Conservation (phyloP, 2,329 filamentous ascomycete species). For the Colletotrichum scovillei region DNA sequence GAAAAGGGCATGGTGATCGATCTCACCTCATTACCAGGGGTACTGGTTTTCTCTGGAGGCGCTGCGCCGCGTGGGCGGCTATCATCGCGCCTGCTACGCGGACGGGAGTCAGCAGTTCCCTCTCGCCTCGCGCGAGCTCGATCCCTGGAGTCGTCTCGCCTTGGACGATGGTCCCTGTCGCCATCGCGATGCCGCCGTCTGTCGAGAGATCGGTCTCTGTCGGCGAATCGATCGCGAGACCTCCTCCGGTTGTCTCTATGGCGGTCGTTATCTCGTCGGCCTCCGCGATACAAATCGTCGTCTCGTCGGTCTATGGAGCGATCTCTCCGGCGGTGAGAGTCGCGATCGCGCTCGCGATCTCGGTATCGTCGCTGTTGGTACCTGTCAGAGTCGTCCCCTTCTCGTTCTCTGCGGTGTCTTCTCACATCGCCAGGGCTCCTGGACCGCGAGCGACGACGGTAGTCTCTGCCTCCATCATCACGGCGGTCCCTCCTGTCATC, state of each 20-base stretch:
- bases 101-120: slow-evolving; percentile 77
- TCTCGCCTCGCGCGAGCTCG: slow-evolving; percentile 72
- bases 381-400: slow-evolving; percentile 52
- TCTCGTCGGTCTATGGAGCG: slow-evolving; percentile 76
- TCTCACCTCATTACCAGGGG: slow-evolving; percentile 68
- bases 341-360: slow-evolving; percentile 64
- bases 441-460: slow-evolving; percentile 69
- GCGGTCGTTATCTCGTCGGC: slow-evolving; percentile 64
- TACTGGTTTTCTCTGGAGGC: slow-evolving; percentile 58
- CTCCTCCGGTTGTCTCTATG: slow-evolving; percentile 69
- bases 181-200: slow-evolving; percentile 67
- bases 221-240: slow-evolving; percentile 69
- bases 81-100: slow-evolving; percentile 74
- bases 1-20: background rate
- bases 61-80: slow-evolving; percentile 65
- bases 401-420: slow-evolving; percentile 37
- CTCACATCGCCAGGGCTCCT: slow-evolving; percentile 73
- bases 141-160: slow-evolving; percentile 81
- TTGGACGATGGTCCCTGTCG: slow-evolving; percentile 71
- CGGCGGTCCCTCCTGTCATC: slow-evolving; percentile 68
- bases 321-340: slow-evolving; percentile 74
- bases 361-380: slow-evolving; percentile 67
- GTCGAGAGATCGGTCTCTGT: slow-evolving; percentile 69
- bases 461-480: slow-evolving; percentile 60
- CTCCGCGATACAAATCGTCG: slow-evolving; percentile 72